These are phyloP conservation scores for Astrothelium subdiscretum DNA, from an alignment of 495 filamentous ascomycete genomes.

Conservation along the genomic window DNA sequence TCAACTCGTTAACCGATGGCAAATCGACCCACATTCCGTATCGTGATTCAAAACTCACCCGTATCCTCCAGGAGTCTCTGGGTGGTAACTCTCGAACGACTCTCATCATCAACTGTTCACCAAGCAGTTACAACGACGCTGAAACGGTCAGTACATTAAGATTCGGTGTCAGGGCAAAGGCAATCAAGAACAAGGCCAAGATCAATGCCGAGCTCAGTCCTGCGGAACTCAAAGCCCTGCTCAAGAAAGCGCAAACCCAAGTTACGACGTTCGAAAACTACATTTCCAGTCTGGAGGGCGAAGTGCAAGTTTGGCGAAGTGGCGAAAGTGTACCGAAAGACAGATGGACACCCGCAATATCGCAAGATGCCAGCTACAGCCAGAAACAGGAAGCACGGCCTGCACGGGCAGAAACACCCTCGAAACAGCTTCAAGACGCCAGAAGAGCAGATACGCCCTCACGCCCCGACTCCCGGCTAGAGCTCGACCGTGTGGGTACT, in stretches of 20 bases:
- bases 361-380: slow-evolving; percentile 42
- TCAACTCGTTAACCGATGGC: slow-evolving; percentile 92
- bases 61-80: slow-evolving; percentile 90
- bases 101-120: slow-evolving; percentile 96
- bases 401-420: slow-evolving; percentile 68
- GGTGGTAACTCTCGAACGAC: slow-evolving; percentile 97
- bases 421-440: slow-evolving; percentile 34
- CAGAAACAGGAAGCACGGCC: slow-evolving; percentile 42
- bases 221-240: slow-evolving; percentile 77
- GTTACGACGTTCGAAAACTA: slow-evolving; percentile 80
- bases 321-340: slow-evolving; percentile 87
- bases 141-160: slow-evolving; percentile 89
- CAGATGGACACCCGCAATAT: slow-evolving; percentile 54
- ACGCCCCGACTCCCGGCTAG: slow-evolving; percentile 67
- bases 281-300: slow-evolving; percentile 69
- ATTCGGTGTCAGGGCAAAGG: slow-evolving; percentile 94
- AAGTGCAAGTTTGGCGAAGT: slow-evolving; percentile 74
- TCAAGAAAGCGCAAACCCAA: slow-evolving; percentile 85
- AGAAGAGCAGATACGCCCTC: slow-evolving; percentile 45
- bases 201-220: slow-evolving; percentile 96
- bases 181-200: slow-evolving; percentile 99
- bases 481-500: slow-evolving; percentile 74
- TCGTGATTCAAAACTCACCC: slow-evolving; percentile 93
- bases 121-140: slow-evolving; percentile 93
- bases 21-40: slow-evolving; percentile 98